Percentiles rank a stretch among this genome's conserved stretches.
Evolutionary conservation across 2,329 filamentous ascomycete genomes (phyloP).

Genomic region (Drechslerella stenobrocha): DNA sequence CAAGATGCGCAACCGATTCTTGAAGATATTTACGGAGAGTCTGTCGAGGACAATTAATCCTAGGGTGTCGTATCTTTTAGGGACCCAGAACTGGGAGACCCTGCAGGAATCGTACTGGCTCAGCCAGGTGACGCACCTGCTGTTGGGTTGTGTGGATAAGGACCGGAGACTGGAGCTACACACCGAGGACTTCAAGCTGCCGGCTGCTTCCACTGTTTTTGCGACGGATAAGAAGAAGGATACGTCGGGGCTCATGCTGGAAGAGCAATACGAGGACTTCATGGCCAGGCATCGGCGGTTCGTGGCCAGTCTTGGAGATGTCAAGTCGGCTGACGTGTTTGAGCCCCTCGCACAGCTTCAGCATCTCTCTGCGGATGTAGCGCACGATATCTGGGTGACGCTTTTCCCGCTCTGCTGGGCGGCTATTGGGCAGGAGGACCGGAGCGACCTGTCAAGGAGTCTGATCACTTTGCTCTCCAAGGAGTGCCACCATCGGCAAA

Average conservation of each 20-base stretch:
- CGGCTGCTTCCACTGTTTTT: constrained; percentile 73
- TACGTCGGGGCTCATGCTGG: constrained; percentile 69
- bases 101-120: constrained; percentile 95
- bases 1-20: constrained; percentile 94
- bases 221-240: constrained; percentile 69
- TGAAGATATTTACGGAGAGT: constrained; percentile 93
- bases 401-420: constrained; percentile 96
- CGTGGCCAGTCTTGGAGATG: constrained; percentile 76
- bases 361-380: constrained; percentile 78
- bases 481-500: constrained; percentile 90
- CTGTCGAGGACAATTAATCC: constrained; percentile 88
- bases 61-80: constrained; percentile 79
- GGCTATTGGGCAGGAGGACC: constrained; percentile 80
- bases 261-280: constrained; percentile 79
- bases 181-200: constrained; percentile 77
- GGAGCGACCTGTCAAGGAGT: constrained; percentile 84
- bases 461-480: constrained; percentile 89
- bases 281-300: constrained; percentile 81
- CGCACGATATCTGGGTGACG: constrained; percentile 85
- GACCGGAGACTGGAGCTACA: constrained; percentile 77
- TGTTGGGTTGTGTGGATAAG: constrained; percentile 88
- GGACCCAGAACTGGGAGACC: constrained; percentile 93
- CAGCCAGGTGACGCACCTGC: constrained; percentile 86
- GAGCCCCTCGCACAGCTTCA: constrained; percentile 91
- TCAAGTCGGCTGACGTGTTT: constrained; percentile 83